Conservation (phyloP, 78 protist genomes). For the Bodo saltans region DNA sequence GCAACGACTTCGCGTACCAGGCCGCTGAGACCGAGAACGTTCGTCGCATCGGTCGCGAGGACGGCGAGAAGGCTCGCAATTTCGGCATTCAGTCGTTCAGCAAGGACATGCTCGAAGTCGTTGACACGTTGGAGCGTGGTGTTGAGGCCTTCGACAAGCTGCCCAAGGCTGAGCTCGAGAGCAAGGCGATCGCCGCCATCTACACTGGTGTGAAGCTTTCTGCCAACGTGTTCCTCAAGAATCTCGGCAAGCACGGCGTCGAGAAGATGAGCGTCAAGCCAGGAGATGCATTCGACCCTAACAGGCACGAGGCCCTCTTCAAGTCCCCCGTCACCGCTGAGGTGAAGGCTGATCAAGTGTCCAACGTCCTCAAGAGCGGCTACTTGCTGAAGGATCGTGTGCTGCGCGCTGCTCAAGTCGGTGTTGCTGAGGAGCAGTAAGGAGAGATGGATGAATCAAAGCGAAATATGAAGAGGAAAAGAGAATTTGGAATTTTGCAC, state of each 20-base stretch:
- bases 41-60: conserved; percentile 26
- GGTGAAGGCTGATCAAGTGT: background rate
- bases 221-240: background rate
- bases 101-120: conserved; percentile 45
- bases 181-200: background rate
- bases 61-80: conserved; percentile 43
- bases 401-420: conserved; percentile 47
- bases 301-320: conserved; percentile 38
- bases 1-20: conserved; percentile 7
- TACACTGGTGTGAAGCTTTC: conserved; percentile 39
- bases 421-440: conserved; percentile 24
- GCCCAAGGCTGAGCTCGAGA: conserved; percentile 1
- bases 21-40: conserved; percentile 51
- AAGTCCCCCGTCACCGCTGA: conserved; percentile 25
- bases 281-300: conserved; percentile 39
- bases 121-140: conserved; percentile 46
- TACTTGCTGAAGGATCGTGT: conserved; percentile 23
- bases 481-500: too few species aligned
- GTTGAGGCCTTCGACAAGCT: background rate
- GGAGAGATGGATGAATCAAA: too few species aligned
- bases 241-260: conserved; percentile 13
- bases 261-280: background rate
- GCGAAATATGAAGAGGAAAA: too few species aligned
- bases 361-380: conserved; percentile 19
- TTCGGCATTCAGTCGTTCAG: conserved; percentile 29